Evolutionary conservation across 352 stramenopile genomes (phyloP).

Genomic region (Pythium phragmitis): DNA sequence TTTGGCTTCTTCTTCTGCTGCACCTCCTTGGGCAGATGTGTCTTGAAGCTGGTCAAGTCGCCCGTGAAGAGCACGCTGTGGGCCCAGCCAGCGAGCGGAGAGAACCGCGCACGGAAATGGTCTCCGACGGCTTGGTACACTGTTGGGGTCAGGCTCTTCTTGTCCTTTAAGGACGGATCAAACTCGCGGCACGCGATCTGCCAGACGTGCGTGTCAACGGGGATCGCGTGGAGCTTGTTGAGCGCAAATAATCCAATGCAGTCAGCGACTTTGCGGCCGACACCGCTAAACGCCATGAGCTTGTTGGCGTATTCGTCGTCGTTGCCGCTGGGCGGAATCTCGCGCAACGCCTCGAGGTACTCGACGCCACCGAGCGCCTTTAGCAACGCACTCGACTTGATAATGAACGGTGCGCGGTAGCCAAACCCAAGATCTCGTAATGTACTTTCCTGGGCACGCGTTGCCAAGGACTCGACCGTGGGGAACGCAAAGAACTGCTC

Average conservation of each 20-base stretch:
- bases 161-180: conserved; percentile 31
- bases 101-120: conserved; percentile 89
- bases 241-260: conserved; percentile 95
- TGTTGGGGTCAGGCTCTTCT: conserved; percentile 65
- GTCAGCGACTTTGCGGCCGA: conserved; percentile 93
- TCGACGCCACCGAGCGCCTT: conserved; percentile 24
- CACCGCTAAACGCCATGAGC: conserved; percentile 49
- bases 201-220: conserved; percentile 94
- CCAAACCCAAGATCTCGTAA: conserved; percentile 77
- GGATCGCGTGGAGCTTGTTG: conserved; percentile 84
- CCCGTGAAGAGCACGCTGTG: conserved; percentile 41
- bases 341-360: conserved; percentile 21
- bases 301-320: conserved; percentile 25
- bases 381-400: conserved; percentile 26
- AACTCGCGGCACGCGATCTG: conserved; percentile 86
- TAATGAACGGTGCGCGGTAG: conserved; percentile 68
- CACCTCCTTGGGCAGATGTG: conserved; percentile 21
- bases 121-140: conserved; percentile 84
- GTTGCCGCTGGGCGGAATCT: conserved; percentile 9
- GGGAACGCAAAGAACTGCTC: conserved; percentile 82
- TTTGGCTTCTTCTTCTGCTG: conserved; percentile 17
- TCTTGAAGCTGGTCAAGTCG: conserved; percentile 28
- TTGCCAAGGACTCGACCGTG: conserved; percentile 52
- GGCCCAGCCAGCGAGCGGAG: conserved; percentile 86
- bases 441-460: conserved; percentile 57